phyloP scores from a whole-genome alignment of 495 filamentous ascomycete genomes.

The Penicillium parvum region DNA sequence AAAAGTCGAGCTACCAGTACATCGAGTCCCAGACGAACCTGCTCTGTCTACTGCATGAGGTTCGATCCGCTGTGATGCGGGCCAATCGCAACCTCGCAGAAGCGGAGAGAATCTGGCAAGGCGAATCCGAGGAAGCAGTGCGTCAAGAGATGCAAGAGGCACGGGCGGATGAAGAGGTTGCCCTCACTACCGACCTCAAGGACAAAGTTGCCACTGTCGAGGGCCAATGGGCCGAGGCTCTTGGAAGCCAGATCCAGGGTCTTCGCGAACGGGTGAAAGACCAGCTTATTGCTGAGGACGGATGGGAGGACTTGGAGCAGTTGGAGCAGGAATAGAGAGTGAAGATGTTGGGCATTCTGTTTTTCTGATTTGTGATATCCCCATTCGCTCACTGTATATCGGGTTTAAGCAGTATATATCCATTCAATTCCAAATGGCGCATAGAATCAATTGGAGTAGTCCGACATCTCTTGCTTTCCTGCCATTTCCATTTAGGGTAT shows the following conservation, averaged over 20 bases:
- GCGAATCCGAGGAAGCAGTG: constrained; percentile 48
- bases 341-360: constrained; percentile 1
- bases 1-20: constrained; percentile 90
- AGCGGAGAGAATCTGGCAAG: constrained; percentile 53
- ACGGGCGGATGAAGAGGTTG: constrained; percentile 57
- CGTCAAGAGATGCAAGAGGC: constrained; percentile 55
- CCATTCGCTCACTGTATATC: constrained; percentile 26
- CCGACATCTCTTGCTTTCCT: too few relatives aligned
- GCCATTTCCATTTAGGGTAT: too few relatives aligned
- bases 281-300: constrained; percentile 63
- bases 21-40: constrained; percentile 93
- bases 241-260: constrained; percentile 56
- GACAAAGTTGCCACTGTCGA: constrained; percentile 88
- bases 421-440: neutral
- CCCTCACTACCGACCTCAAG: constrained; percentile 80
- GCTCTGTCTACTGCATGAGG: constrained; percentile 89
- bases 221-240: constrained; percentile 73
- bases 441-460: too few relatives aligned
- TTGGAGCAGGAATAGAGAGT: constrained; percentile 32
- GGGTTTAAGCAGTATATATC: constrained; percentile 10
- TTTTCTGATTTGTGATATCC: constrained; percentile 25
- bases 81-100: constrained; percentile 53
- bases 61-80: constrained; percentile 70
- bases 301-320: constrained; percentile 65
- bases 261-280: constrained; percentile 54